Evolutionary conservation across 2,329 filamentous ascomycete genomes (phyloP).

Genomic region (Fusarium haematococcum): DNA sequence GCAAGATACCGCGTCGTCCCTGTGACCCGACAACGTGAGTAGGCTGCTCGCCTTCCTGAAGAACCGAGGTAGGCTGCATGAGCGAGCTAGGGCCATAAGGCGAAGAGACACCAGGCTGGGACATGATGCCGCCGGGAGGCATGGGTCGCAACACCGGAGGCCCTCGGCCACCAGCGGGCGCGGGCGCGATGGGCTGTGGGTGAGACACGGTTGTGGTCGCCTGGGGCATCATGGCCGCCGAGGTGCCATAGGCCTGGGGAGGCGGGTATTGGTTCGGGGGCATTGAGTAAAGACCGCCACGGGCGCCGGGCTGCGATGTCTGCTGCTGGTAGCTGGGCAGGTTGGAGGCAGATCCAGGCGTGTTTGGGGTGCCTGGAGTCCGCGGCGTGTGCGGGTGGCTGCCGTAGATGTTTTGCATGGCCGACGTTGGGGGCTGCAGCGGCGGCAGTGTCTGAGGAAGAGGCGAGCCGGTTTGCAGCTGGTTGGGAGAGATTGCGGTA

Average conservation of each 20-base stretch:
- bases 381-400: slow-evolving; percentile 72
- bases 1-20: slow-evolving; percentile 89
- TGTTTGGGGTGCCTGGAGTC: slow-evolving; percentile 72
- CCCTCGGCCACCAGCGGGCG: slow-evolving; percentile 68
- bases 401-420: slow-evolving; percentile 63
- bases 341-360: slow-evolving; percentile 65
- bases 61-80: slow-evolving; percentile 68
- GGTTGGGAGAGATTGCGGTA: slow-evolving; percentile 64
- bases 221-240: slow-evolving; percentile 73
- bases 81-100: slow-evolving; percentile 70
- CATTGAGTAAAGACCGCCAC: slow-evolving; percentile 66
- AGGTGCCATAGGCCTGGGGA: slow-evolving; percentile 66
- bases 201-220: slow-evolving; percentile 75
- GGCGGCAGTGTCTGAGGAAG: slow-evolving; percentile 68
- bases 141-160: slow-evolving; percentile 76
- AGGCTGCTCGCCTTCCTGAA: slow-evolving; percentile 72
- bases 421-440: slow-evolving; percentile 60
- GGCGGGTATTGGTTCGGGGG: slow-evolving; percentile 67
- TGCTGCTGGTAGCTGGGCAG: slow-evolving; percentile 67
- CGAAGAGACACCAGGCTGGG: slow-evolving; percentile 67
- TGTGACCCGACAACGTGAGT: slow-evolving; percentile 96
- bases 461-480: slow-evolving; percentile 61
- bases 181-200: slow-evolving; percentile 81
- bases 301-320: slow-evolving; percentile 60
- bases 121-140: slow-evolving; percentile 74